Percentiles rank a stretch among this genome's conserved stretches.
Evolutionary conservation across 2,329 filamentous ascomycete species (phyloP).

Genomic region (Sporothrix phasma): DNA sequence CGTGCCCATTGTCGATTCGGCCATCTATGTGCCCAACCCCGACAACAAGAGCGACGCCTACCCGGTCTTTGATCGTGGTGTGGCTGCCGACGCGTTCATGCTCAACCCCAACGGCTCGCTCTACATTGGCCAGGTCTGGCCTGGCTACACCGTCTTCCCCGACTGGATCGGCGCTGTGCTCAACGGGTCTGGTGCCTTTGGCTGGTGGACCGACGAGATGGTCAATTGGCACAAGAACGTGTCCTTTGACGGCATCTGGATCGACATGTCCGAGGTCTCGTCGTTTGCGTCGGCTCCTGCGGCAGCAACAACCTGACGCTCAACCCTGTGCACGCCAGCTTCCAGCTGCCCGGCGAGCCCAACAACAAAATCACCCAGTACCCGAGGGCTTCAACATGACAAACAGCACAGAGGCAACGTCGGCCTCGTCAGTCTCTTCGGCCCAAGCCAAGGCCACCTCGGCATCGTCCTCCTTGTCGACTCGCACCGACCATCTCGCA

Average conservation of each 20-base stretch:
- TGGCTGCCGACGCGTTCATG: constrained; percentile 43
- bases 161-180: constrained; percentile 53
- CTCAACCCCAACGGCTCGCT: constrained; percentile 48
- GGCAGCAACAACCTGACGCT: constrained; percentile 53
- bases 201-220: constrained; percentile 56
- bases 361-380: constrained; percentile 50
- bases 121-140: constrained; percentile 60
- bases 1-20: constrained; percentile 64
- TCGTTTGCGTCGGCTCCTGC: constrained; percentile 53
- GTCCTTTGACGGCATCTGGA: constrained; percentile 45
- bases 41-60: constrained; percentile 59
- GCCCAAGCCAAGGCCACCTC: constrained; percentile 26
- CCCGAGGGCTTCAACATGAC: constrained; percentile 59
- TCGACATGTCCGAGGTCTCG: constrained; percentile 47
- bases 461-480: constrained; percentile 10
- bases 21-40: constrained; percentile 59
- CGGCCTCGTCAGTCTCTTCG: constrained; percentile 42
- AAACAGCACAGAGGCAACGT: constrained; percentile 56
- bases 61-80: constrained; percentile 50
- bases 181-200: constrained; percentile 46
- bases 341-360: constrained; percentile 53
- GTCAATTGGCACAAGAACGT: constrained; percentile 28
- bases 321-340: constrained; percentile 60
- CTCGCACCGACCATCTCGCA: constrained; percentile 40
- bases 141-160: constrained; percentile 59